Evolutionary conservation across 2,329 filamentous ascomycete genomes (phyloP).

Genomic region (Aspergillus amoenus): DNA sequence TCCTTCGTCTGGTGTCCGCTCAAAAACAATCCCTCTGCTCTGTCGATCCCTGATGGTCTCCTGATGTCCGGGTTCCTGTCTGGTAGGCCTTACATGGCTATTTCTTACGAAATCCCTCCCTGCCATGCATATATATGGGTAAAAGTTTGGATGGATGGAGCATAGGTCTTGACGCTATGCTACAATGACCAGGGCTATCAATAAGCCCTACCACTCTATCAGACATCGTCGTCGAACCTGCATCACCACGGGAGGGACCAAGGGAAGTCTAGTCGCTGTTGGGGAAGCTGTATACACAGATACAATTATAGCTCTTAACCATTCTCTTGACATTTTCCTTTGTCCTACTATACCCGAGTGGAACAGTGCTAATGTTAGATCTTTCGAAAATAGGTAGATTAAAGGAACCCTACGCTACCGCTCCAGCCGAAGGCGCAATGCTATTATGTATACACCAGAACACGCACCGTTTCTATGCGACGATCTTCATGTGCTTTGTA

Average conservation of each 20-base stretch:
- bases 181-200: neutral
- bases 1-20: neutral
- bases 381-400: neutral
- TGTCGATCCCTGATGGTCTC: neutral
- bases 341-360: neutral
- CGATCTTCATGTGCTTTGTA: neutral
- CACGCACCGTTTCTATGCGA: neutral
- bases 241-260: neutral
- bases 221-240: neutral
- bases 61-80: neutral
- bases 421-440: neutral
- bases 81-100: neutral
- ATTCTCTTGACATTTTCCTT: neutral
- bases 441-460: neutral
- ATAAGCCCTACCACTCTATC: neutral
- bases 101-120: neutral
- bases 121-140: neutral
- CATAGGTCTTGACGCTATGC: neutral
- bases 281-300: neutral
- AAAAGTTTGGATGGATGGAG: neutral
- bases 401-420: neutral
- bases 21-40: neutral
- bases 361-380: neutral
- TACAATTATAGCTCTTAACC: neutral
- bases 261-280: neutral